Conservation (phyloP, 2,329 filamentous ascomycete species). For the Aspergillus hiratsukae region DNA sequence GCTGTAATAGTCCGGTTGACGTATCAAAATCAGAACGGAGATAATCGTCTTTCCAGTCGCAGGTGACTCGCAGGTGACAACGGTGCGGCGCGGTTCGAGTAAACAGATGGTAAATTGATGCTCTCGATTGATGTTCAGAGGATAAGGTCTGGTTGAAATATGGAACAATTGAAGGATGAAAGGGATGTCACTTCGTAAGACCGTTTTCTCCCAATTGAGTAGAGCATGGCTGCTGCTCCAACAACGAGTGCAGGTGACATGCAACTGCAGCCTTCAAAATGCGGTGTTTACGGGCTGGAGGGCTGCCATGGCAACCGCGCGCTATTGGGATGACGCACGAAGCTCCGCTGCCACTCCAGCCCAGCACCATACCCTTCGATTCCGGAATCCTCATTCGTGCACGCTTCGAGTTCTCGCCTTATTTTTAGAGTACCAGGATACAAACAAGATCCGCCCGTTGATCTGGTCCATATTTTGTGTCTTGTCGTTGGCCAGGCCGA, state of each 20-base stretch:
- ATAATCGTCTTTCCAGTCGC: neutral
- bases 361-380: neutral
- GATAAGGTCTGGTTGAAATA: slow-evolving; percentile 3
- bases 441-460: neutral
- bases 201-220: slow-evolving; percentile 7
- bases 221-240: slow-evolving; percentile 10
- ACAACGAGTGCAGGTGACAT: slow-evolving; percentile 15
- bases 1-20: slow-evolving; percentile 15
- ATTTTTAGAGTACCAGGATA: slow-evolving; percentile 12
- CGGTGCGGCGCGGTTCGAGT: neutral
- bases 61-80: neutral
- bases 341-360: slow-evolving; percentile 4
- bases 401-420: neutral
- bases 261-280: slow-evolving; percentile 11
- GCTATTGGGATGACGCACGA: slow-evolving; percentile 13
- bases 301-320: slow-evolving; percentile 36
- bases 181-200: slow-evolving; percentile 10
- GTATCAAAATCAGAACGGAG: slow-evolving; percentile 4
- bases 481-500: neutral
- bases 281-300: slow-evolving; percentile 33
- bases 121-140: neutral
- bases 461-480: neutral
- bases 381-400: neutral
- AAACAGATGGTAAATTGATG: neutral
- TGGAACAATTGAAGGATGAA: slow-evolving; percentile 14